Evolutionary conservation across 1,284 basidiomycete genomes (phyloP).

Genomic region (Ceratobasidium papillatum): DNA sequence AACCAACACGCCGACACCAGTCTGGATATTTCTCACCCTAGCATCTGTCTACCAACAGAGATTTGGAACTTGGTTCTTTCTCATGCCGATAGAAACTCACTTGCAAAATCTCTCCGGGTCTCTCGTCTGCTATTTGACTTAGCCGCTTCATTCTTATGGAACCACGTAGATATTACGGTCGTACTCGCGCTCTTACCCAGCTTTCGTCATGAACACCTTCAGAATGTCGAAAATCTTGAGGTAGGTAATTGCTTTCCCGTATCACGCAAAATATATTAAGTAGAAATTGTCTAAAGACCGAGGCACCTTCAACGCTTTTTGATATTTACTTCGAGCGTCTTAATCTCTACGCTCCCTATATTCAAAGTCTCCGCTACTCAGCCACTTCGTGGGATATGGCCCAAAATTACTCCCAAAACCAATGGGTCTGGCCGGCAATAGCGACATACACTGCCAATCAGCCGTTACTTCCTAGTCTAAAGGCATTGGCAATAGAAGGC

Average conservation of each 20-base stretch:
- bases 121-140: neutral
- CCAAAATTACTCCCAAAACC: neutral
- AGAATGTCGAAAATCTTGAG: neutral
- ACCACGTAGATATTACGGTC: neutral
- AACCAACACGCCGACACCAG: too few relatives aligned
- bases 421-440: neutral
- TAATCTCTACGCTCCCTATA: neutral
- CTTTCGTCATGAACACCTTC: neutral
- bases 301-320: neutral
- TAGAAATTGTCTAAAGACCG: too few relatives aligned
- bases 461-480: neutral
- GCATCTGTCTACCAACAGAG: neutral
- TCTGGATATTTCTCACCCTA: neutral
- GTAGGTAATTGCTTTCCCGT: too few relatives aligned
- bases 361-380: neutral
- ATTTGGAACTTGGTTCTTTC: neutral
- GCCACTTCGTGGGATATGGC: neutral
- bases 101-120: neutral
- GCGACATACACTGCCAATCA: neutral
- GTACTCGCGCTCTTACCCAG: neutral
- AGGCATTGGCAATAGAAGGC: neutral
- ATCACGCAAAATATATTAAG: too few relatives aligned
- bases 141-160: neutral
- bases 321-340: neutral
- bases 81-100: neutral